Evolutionary conservation across 202 grass and related monocot genomes (phyloP).

Genomic region (Tripidium arundinaceum): DNA sequence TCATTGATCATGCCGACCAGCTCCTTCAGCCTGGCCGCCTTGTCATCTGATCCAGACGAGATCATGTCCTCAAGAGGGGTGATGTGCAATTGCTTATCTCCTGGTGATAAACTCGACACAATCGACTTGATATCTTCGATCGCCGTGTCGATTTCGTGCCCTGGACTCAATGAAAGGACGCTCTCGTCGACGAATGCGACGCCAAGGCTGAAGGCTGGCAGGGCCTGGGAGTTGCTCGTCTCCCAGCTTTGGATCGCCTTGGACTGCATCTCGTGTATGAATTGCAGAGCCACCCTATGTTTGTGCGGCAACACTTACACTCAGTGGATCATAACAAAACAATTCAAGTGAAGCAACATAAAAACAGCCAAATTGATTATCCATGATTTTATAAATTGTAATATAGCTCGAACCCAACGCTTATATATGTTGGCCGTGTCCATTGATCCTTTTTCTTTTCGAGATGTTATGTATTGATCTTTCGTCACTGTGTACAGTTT

Average conservation of each 20-base stretch:
- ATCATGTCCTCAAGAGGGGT: constrained; percentile 46
- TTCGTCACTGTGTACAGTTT: not conserved
- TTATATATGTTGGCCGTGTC: not conserved
- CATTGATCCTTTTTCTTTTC: not conserved
- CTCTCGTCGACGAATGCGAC: constrained; percentile 74
- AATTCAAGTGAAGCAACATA: not conserved
- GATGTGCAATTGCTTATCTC: constrained; percentile 53
- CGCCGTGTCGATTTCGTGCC: constrained; percentile 29
- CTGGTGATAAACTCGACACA: constrained; percentile 37
- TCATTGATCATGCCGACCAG: constrained; percentile 53
- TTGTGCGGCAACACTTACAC: not conserved
- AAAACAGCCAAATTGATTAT: not conserved
- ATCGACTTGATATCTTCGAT: constrained; percentile 51
- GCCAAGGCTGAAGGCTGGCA: constrained; percentile 58
- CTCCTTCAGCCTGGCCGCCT: constrained; percentile 33
- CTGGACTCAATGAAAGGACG: not conserved
- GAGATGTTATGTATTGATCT: not conserved
- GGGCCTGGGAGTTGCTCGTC: constrained; percentile 76
- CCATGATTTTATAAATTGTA: not conserved
- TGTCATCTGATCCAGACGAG: constrained; percentile 32
- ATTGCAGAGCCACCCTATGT: constrained; percentile 77
- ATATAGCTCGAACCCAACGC: not conserved
- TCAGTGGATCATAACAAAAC: not conserved
- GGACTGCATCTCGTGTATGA: constrained; percentile 79
- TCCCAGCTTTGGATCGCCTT: constrained; percentile 79